Base-by-base conservation (phyloP, 331 rosid species). In the Phaseolus coccineus region DNA sequence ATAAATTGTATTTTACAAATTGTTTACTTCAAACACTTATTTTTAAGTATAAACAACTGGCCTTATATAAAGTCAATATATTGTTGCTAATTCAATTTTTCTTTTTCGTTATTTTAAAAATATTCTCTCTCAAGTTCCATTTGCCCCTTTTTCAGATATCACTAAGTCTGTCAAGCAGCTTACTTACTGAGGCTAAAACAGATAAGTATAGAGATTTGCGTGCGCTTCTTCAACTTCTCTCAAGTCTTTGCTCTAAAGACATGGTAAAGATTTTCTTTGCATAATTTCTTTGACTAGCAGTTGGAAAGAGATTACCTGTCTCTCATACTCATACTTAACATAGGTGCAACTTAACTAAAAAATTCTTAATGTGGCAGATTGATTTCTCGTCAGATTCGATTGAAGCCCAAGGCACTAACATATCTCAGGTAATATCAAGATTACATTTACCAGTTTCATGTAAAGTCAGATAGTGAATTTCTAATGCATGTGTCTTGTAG, bases 181-280 rank as follows among this genome's bases (percentile, higher is more conserved):
- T 94, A 81, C 89, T 82, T 69, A 88, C 73, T 80, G 98, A 95
- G 89, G 97, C 92, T 48, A 87, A 91, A 81, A 91, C 92, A 24
- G 97, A 93, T 52, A 89, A 90, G 87, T 95, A 95, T 82, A 92
- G 87, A 88, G 99, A 95, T 83, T 84, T 95, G 81, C 97, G 97
- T 64, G 99, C 99, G 69, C 97, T 95, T 87, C 97, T 95, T 83
- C 99, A 93, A 69, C 99, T 95, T 87, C 97, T 95, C 69, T 91
- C 96, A 72, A 89, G 85, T 81, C 97, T 95, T 77, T 95, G 99
- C 78, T 95, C 97, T 50, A 95, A 91, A 85, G 97, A 95, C 88
- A 87, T 95, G 91, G 99, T 95, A 84, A 69, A 59, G 30, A 42
- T 59, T 82, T 44, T 64, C 47, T 69, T 64, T 16, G 35, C 12